A percentile compares a stretch with the other conserved stretches of the same genome.
Evolutionary conservation across 1,284 basidiomycete genomes (phyloP).

Genomic region (Rhodotorula sp.): DNA sequence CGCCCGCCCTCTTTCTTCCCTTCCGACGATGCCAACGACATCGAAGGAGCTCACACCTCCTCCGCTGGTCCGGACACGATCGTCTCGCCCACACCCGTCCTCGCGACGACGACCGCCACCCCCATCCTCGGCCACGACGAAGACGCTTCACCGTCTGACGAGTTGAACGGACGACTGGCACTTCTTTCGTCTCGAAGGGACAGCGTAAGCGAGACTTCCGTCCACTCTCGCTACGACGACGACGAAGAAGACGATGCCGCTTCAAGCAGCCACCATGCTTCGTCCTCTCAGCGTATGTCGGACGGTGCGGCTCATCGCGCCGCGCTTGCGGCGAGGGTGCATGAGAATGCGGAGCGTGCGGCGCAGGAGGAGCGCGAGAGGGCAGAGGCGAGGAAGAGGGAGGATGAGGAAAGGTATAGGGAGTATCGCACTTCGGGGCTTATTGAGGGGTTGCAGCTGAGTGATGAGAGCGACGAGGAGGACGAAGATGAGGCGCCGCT

Average conservation of each 20-base stretch:
- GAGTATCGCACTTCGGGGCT: slow-evolving; percentile 16
- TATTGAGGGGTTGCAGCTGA: slow-evolving; percentile 38
- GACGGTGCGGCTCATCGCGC: slow-evolving; percentile 28
- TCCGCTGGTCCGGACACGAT: not conserved
- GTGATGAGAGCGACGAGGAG: slow-evolving; percentile 41
- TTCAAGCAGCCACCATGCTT: not conserved
- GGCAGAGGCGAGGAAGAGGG: slow-evolving; percentile 13
- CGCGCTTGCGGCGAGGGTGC: slow-evolving; percentile 29
- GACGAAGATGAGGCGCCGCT: slow-evolving; percentile 54
- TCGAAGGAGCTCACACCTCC: not conserved
- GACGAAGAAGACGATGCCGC: slow-evolving; percentile 24
- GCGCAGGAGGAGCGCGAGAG: slow-evolving; percentile 27
- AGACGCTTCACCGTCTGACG: not conserved
- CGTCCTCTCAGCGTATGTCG: not conserved
- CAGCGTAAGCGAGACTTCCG: slow-evolving; percentile 7
- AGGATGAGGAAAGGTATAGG: slow-evolving; percentile 36
- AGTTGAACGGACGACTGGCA: not conserved
- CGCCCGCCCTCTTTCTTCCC: slow-evolving; percentile 48
- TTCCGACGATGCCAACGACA: not conserved
- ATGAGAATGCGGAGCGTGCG: slow-evolving; percentile 26
- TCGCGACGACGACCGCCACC: not conserved
- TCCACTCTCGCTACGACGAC: slow-evolving; percentile 24
- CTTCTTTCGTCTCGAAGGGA: not conserved
- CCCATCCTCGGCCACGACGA: not conserved
- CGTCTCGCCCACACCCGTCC: not conserved